These are phyloP conservation scores for Lathyrus tuberosus DNA, from an alignment of 306 rosid genomes.

Conservation along the genomic window DNA sequence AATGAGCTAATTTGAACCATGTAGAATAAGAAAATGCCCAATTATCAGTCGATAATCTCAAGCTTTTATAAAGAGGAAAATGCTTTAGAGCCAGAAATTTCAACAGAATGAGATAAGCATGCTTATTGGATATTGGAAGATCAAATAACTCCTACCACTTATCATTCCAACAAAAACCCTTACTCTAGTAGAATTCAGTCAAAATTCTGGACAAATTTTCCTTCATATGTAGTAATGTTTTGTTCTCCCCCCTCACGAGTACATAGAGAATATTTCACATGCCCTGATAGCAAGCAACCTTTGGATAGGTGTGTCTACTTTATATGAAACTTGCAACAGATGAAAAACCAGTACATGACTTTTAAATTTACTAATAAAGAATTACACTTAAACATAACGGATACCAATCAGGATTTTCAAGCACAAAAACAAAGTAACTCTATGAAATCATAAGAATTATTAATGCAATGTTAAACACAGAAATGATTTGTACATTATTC, in stretches of 20 bases:
- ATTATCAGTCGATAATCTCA: not conserved
- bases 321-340: no score
- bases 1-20: conserved; percentile 7
- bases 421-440: conserved; percentile 22
- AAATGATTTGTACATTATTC: conserved; percentile 11
- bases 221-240: not conserved
- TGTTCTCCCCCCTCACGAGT: not conserved
- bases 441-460: conserved; percentile 11
- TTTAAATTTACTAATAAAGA: not conserved
- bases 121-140: not conserved
- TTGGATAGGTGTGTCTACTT: no score
- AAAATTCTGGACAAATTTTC: not conserved
- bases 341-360: no score
- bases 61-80: not conserved
- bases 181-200: not conserved
- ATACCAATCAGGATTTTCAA: not conserved
- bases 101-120: not conserved
- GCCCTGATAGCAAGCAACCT: no score
- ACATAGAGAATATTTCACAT: no score
- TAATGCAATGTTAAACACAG: conserved; percentile 3
- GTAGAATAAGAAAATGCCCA: conserved; percentile 2
- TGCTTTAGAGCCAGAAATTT: not conserved
- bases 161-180: not conserved
- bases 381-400: not conserved
- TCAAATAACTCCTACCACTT: not conserved